Conservation (phyloP, 441 rosid genomes). For the Gossypium aridum region DNA sequence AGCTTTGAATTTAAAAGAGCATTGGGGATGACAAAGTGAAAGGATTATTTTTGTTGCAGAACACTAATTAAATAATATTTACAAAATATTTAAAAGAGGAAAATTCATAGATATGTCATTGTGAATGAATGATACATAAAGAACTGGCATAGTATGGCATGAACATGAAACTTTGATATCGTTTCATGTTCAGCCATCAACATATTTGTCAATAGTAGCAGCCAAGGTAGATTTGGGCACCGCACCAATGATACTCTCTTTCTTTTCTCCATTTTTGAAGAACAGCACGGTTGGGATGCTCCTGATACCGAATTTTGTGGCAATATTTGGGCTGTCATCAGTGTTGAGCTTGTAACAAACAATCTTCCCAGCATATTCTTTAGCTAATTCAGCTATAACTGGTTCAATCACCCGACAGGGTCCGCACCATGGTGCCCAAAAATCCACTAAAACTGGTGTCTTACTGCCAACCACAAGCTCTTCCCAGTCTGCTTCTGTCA, state of each 20-base stretch:
- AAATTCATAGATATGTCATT: neutral
- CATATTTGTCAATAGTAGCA: slow-evolving; percentile 45
- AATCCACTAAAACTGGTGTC: slow-evolving; percentile 56
- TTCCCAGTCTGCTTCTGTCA: slow-evolving; percentile 54
- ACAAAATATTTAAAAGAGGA: neutral
- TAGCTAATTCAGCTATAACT: slow-evolving; percentile 46
- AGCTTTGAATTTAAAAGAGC: neutral
- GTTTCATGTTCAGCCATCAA: slow-evolving; percentile 27
- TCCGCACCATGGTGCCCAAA: slow-evolving; percentile 83
- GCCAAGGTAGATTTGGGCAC: slow-evolving; percentile 60
- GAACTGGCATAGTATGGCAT: neutral
- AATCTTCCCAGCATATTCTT: slow-evolving; percentile 51
- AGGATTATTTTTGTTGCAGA: neutral
- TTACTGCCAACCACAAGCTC: slow-evolving; percentile 27
- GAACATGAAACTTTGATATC: neutral
- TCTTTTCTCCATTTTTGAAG: slow-evolving; percentile 63
- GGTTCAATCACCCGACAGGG: slow-evolving; percentile 73
- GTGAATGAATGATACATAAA: neutral
- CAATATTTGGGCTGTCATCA: slow-evolving; percentile 53
- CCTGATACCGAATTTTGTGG: slow-evolving; percentile 47
- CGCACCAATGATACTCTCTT: slow-evolving; percentile 68
- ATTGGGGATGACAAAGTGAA: neutral
- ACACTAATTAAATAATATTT: neutral
- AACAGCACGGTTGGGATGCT: slow-evolving; percentile 71
- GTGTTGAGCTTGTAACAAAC: slow-evolving; percentile 59